Evolutionary conservation across 176 grass and related monocot genomes (phyloP).

Genomic region (Tillandsia leiboldiana): DNA sequence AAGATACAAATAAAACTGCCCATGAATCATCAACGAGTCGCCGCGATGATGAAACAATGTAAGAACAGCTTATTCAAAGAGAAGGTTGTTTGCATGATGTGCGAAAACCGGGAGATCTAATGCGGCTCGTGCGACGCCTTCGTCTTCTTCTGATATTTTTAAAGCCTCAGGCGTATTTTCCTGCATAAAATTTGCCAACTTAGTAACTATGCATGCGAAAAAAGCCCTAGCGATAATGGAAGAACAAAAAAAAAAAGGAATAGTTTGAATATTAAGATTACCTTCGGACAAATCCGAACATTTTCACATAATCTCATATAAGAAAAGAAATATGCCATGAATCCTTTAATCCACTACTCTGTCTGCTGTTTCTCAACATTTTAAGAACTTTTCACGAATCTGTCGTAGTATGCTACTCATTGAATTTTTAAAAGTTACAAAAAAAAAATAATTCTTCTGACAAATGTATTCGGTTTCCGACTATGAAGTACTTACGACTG

Average conservation of each 20-base stretch:
- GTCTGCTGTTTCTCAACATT: not conserved
- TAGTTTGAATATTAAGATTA: too few species aligned
- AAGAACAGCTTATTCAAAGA: not conserved
- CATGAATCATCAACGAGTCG: not conserved
- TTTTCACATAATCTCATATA: too few species aligned
- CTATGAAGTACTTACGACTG: too few species aligned
- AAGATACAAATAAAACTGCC: not conserved
- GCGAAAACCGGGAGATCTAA: constrained; percentile 25
- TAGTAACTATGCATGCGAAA: not conserved
- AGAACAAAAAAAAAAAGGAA: constrained; percentile 13
- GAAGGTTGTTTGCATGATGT: not conserved
- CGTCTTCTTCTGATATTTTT: constrained; percentile 46
- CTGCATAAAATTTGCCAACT: constrained; percentile 26
- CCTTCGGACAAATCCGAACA: too few species aligned
- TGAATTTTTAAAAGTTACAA: too few species aligned
- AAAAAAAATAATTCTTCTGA: too few species aligned
- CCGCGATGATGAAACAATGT: not conserved
- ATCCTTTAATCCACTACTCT: not conserved
- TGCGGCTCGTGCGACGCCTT: constrained; percentile 32
- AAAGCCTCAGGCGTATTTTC: constrained; percentile 43
- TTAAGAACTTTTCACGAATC: not conserved
- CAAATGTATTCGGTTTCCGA: too few species aligned
- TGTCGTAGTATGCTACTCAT: too few species aligned
- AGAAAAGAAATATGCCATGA: not conserved
- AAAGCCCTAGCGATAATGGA: constrained; percentile 1